A percentile compares a stretch with the other conserved stretches of the same genome.
These are phyloP conservation scores for Lecanicillium sp. DNA, from an alignment of 2,329 filamentous ascomycete species.

Conservation along the genomic window DNA sequence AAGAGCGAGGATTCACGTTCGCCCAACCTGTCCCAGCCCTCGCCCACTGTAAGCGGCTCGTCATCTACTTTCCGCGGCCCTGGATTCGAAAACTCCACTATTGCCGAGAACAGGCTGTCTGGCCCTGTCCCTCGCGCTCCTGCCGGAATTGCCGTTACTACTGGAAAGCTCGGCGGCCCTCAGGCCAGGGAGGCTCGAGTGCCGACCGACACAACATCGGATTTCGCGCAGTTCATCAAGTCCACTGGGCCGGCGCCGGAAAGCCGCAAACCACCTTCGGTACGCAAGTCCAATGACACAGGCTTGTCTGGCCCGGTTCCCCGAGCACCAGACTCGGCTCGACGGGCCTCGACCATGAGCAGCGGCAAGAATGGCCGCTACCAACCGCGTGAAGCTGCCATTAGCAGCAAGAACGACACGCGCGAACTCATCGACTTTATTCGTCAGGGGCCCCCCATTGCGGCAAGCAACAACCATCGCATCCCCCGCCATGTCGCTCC, in stretches of 20 bases:
- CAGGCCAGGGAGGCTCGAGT: conserved; percentile 67
- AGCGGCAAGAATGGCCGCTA: conserved; percentile 47
- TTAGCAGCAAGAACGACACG: conserved; percentile 58
- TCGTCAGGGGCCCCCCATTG: conserved; percentile 69
- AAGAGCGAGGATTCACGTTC: conserved; percentile 43
- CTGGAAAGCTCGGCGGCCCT: conserved; percentile 20
- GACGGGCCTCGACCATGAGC: conserved; percentile 32
- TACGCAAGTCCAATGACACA: conserved; percentile 27
- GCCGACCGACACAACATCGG: conserved; percentile 63
- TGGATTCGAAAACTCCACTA: conserved; percentile 9
- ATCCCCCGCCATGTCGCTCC: conserved; percentile 80
- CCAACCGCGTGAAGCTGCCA: conserved; percentile 65
- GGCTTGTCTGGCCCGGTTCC: conserved; percentile 18
- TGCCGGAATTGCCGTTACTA: conserved; percentile 16
- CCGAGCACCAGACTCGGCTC: conserved; percentile 23
- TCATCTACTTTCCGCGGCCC: conserved; percentile 10
- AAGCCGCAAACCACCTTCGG: conserved; percentile 30
- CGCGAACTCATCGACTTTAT: conserved; percentile 95
- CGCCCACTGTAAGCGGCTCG: conserved; percentile 18
- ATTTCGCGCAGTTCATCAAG: conserved; percentile 86
- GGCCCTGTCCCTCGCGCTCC: conserved; percentile 21
- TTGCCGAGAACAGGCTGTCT: conserved; percentile 16
- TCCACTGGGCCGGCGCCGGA: conserved; percentile 58
- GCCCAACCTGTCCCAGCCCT: conserved; percentile 40
- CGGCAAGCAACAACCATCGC: conserved; percentile 51